phyloP scores from a whole-genome alignment of 2,329 filamentous ascomycete species.

The Penicillium sp. region DNA sequence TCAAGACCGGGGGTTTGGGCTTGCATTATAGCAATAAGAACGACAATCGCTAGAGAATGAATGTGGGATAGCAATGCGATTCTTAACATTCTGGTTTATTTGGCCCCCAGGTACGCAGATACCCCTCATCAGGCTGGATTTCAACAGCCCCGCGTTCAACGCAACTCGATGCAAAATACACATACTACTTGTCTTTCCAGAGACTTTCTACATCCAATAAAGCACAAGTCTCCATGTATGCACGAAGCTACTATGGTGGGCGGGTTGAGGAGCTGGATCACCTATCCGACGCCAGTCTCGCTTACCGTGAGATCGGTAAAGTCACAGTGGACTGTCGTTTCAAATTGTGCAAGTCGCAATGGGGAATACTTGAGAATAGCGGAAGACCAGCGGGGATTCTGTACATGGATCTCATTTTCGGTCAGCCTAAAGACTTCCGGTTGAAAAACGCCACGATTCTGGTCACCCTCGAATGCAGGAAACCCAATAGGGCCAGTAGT shows the following conservation, averaged over 20 bases:
- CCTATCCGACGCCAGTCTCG: conserved; percentile 12
- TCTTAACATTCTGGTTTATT: too few species aligned
- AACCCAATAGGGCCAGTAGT: neutral
- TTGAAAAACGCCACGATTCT: conserved; percentile 15
- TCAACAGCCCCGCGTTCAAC: too few species aligned
- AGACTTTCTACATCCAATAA: neutral
- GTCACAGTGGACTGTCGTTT: conserved; percentile 16
- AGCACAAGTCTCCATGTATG: neutral
- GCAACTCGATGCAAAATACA: too few species aligned
- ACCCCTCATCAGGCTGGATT: too few species aligned
- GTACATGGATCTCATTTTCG: conserved; percentile 18
- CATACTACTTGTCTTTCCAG: too few species aligned
- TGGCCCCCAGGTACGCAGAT: too few species aligned
- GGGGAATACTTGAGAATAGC: conserved; percentile 8
- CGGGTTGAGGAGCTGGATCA: conserved; percentile 8
- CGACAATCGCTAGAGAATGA: too few species aligned
- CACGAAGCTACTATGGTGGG: conserved; percentile 5
- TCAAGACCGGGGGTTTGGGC: too few species aligned
- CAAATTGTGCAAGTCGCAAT: conserved; percentile 15
- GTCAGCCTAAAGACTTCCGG: conserved; percentile 16
- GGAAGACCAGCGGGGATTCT: conserved; percentile 14
- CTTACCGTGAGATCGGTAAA: conserved; percentile 12
- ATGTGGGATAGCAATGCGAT: too few species aligned
- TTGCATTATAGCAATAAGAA: too few species aligned
- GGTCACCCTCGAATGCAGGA: conserved; percentile 9